Evolutionary conservation across 2,329 filamentous ascomycete species (phyloP).

Genomic region (Rosellinia necatrix): DNA sequence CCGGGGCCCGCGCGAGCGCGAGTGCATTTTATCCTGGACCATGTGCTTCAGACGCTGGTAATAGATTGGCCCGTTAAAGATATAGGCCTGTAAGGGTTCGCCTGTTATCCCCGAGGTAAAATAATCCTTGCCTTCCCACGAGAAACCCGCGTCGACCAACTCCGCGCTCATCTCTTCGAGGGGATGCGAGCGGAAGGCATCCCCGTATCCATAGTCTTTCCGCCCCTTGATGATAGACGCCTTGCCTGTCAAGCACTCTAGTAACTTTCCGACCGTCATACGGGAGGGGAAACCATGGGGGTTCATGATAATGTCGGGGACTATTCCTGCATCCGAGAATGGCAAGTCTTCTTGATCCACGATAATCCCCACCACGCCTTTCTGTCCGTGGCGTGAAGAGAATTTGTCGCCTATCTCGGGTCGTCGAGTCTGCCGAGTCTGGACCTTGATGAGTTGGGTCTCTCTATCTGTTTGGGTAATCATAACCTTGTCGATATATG

Average conservation of each 20-base stretch:
- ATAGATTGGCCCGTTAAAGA: conserved; percentile 98
- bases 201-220: conserved; percentile 80
- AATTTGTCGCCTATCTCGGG: conserved; percentile 98
- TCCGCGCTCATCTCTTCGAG: conserved; percentile 88
- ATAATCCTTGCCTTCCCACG: conserved; percentile 96
- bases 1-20: conserved; percentile 83
- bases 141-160: conserved; percentile 87
- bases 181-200: conserved; percentile 82
- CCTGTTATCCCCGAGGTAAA: conserved; percentile 95
- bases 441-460: conserved; percentile 85
- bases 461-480: conserved; percentile 88
- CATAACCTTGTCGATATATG: conserved; percentile 96
- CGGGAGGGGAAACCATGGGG: conserved; percentile 99
- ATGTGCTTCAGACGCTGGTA: conserved; percentile 99
- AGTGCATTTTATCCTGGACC: conserved; percentile 99
- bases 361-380: conserved; percentile 96
- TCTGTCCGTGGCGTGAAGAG: conserved; percentile 96
- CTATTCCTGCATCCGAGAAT: conserved; percentile 86
- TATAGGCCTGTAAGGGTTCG: conserved; percentile 90
- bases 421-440: conserved; percentile 92
- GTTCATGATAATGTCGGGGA: conserved; percentile 99
- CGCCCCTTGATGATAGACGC: conserved; percentile 85
- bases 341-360: conserved; percentile 97
- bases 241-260: conserved; percentile 93
- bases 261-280: conserved; percentile 98